Conservation (phyloP, 75 land plant genomes). For the Picea glauca region DNA sequence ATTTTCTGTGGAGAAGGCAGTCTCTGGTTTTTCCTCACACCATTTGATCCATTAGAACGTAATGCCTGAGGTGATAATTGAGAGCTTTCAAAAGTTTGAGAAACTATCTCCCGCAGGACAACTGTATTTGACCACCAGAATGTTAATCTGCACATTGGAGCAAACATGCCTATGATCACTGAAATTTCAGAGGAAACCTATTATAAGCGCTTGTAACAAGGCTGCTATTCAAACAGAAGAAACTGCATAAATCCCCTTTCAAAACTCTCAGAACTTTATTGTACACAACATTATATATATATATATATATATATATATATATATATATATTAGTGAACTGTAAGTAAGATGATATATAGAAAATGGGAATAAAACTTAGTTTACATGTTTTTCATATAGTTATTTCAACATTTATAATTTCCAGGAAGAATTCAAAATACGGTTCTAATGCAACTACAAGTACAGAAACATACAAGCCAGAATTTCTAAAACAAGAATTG, state of each 20-base stretch:
- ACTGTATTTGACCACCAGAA: slow-evolving; percentile 96
- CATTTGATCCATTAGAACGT: slow-evolving; percentile 28
- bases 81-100: slow-evolving; percentile 59
- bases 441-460: not conserved
- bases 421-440: not conserved
- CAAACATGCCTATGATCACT: not conserved
- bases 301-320: no score
- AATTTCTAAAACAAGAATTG: no score
- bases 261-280: not conserved
- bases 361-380: not conserved
- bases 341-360: no score
- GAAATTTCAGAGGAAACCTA: not conserved
- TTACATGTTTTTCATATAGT: not conserved
- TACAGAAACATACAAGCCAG: not conserved
- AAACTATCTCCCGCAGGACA: slow-evolving; percentile 73
- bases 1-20: slow-evolving; percentile 25
- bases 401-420: not conserved
- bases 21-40: slow-evolving; percentile 25
- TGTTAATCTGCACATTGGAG: slow-evolving; percentile 61
- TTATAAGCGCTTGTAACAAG: not conserved
- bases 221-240: not conserved
- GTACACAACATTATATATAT: not conserved
- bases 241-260: not conserved
- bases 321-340: no score
- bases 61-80: slow-evolving; percentile 12